phyloP scores from a whole-genome alignment of 176 grass and related monocot species.

The Bonia amplexicaulis region DNA sequence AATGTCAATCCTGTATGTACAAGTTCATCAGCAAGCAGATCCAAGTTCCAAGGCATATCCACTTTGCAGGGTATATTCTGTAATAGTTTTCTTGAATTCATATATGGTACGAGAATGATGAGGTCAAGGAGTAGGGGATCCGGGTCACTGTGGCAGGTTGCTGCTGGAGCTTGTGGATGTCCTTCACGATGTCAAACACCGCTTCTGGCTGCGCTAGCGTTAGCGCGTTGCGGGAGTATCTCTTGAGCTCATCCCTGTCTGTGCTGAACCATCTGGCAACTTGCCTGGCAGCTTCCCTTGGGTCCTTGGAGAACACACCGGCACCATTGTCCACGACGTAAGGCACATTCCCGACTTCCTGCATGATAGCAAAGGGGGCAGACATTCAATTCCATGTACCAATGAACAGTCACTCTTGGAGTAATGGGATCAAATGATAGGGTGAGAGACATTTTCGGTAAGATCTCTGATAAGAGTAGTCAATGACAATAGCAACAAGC shows the following conservation, averaged over 20 bases:
- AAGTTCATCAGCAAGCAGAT: conserved; percentile 13
- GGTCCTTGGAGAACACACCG: conserved; percentile 63
- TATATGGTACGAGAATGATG: conserved; percentile 42
- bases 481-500: neutral
- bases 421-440: neutral
- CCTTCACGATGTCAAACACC: conserved; percentile 73
- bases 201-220: conserved; percentile 68
- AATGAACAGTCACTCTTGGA: neutral
- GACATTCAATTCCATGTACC: neutral
- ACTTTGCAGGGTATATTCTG: neutral
- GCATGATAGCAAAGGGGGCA: neutral
- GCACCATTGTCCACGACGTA: conserved; percentile 83
- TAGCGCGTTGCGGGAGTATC: conserved; percentile 59
- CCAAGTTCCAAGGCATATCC: neutral
- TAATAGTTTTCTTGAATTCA: conserved; percentile 19
- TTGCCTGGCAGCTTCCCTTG: conserved; percentile 48
- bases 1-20: conserved; percentile 34
- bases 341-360: conserved; percentile 85
- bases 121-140: conserved; percentile 44
- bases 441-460: neutral
- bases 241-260: conserved; percentile 24
- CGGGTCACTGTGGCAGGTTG: conserved; percentile 29
- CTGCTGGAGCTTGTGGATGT: conserved; percentile 67
- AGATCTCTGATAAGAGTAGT: neutral
- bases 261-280: conserved; percentile 63